phyloP scores from a whole-genome alignment of 2,329 filamentous ascomycete genomes.

The Endoconidiophora polonica region DNA sequence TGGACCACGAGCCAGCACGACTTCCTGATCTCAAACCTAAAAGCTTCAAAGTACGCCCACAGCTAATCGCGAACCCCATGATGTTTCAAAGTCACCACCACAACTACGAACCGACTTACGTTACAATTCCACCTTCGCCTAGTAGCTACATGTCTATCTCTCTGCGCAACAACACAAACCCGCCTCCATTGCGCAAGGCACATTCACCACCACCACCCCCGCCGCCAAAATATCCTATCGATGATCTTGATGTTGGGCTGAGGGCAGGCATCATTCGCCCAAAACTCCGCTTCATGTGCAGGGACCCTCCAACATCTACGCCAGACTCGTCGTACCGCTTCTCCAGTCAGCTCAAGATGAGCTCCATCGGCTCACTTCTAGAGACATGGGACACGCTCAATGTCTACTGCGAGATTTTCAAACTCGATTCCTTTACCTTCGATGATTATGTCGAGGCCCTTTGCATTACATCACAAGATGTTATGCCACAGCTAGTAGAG shows the following conservation, averaged over 20 bases:
- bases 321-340: slow-evolving; percentile 1
- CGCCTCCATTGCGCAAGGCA: slow-evolving; percentile 23
- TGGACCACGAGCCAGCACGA: slow-evolving; percentile 33
- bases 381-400: slow-evolving; percentile 96
- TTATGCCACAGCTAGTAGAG: slow-evolving; percentile 68
- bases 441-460: slow-evolving; percentile 90
- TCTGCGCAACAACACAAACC: slow-evolving; percentile 14
- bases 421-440: slow-evolving; percentile 91
- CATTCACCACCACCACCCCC: slow-evolving; percentile 45
- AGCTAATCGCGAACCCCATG: slow-evolving; percentile 10
- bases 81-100: slow-evolving; percentile 4
- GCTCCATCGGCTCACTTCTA: slow-evolving; percentile 67
- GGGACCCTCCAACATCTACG: slow-evolving; percentile 35
- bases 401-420: slow-evolving; percentile 91
- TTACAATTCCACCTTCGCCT: slow-evolving; percentile 9
- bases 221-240: slow-evolving; percentile 83
- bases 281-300: slow-evolving; percentile 58
- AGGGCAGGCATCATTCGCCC: slow-evolving; percentile 53
- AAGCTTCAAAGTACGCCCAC: slow-evolving; percentile 20
- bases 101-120: slow-evolving; percentile 11
- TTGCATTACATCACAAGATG: slow-evolving; percentile 54
- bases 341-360: slow-evolving; percentile 45
- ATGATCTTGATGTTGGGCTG: slow-evolving; percentile 70
- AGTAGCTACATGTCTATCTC: slow-evolving; percentile 12
- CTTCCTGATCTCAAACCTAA: slow-evolving; percentile 61